Conservation (phyloP, 495 filamentous ascomycete genomes). For the Entonaema liquescens region DNA sequence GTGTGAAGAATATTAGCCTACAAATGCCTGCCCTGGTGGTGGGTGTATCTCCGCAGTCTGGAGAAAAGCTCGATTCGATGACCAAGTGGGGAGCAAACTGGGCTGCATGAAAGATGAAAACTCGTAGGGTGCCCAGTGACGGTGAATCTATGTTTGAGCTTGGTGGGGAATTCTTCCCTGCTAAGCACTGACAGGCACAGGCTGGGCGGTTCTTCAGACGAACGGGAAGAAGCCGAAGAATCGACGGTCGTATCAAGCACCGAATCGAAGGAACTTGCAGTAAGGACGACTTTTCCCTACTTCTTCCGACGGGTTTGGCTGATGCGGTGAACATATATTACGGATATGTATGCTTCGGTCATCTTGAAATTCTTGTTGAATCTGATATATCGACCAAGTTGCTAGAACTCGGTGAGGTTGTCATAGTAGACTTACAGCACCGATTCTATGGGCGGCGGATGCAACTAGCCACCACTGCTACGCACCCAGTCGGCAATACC, state of each 20-base stretch:
- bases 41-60: slow-evolving; percentile 34
- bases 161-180: slow-evolving; percentile 33
- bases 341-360: slow-evolving; percentile 8
- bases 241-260: slow-evolving; percentile 10
- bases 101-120: slow-evolving; percentile 38
- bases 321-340: slow-evolving; percentile 15
- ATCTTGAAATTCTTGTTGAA: slow-evolving; percentile 6
- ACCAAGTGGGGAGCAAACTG: slow-evolving; percentile 1
- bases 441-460: slow-evolving; percentile 10
- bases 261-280: slow-evolving; percentile 12
- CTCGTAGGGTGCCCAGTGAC: slow-evolving; percentile 25
- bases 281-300: slow-evolving; percentile 10
- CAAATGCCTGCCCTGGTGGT: slow-evolving; percentile 15
- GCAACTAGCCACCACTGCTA: slow-evolving; percentile 12
- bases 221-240: slow-evolving; percentile 14
- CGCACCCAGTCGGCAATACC: neutral
- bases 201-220: slow-evolving; percentile 38
- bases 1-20: slow-evolving; percentile 12
- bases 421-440: neutral
- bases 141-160: slow-evolving; percentile 39
- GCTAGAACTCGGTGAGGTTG: slow-evolving; percentile 3
- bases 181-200: slow-evolving; percentile 5
- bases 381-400: neutral
- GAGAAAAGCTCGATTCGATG: slow-evolving; percentile 27
- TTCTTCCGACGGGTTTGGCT: slow-evolving; percentile 4